Base-by-base conservation (phyloP, 2,329 filamentous ascomycete genomes). In the Phyllosticta ampelicida region DNA sequence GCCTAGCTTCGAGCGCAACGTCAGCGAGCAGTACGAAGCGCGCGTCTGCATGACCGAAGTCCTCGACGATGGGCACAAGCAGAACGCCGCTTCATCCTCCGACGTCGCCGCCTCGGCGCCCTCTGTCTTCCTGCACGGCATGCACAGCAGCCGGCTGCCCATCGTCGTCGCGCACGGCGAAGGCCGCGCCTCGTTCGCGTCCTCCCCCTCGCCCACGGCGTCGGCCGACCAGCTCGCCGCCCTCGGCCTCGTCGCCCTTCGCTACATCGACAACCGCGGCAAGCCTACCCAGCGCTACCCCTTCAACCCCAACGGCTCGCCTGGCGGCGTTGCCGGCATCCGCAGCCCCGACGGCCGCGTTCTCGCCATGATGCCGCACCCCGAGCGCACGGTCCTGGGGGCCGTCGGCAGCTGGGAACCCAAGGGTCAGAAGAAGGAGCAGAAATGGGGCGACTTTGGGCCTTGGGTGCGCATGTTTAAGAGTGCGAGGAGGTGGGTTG, bases 101-200 rank as follows among this genome's bases (percentile, higher is more conserved):
- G 53, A 53, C 3, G 59, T 67, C 4, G 53, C 57, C 26, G 29
- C 62, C 8, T 68, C 66, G 20, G 83, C 75, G 11, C 71, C 75
- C 1, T 87, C 84, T n/a, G 87, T 96, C 60, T 97, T 97, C 80
- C 80, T 96, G 62, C 81, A 92, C 71, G 89, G 88, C 67, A 96
- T 97, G 91, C 74, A 83, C 64, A 87, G 88, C 58, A 89, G 87
- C 4, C 81, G 82, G 2, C 78, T 97, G 6, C 91, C 91, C 29
- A 94, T 96, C 61, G 89, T 86, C 20, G 88, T 92, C 16, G 90
- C 90, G 0, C 91, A 97, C 74, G 91, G 90, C 53, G 92, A 99
- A 73, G 94, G 94, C 13, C 84, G 89, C 29, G 94, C 92, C 13
- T 70, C 71, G 30, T 79, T 79, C 66, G 66, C 75, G 0, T 57